phyloP scores from a whole-genome alignment of 1,139 yeast species.

The Suhomyces atakaporum region DNA sequence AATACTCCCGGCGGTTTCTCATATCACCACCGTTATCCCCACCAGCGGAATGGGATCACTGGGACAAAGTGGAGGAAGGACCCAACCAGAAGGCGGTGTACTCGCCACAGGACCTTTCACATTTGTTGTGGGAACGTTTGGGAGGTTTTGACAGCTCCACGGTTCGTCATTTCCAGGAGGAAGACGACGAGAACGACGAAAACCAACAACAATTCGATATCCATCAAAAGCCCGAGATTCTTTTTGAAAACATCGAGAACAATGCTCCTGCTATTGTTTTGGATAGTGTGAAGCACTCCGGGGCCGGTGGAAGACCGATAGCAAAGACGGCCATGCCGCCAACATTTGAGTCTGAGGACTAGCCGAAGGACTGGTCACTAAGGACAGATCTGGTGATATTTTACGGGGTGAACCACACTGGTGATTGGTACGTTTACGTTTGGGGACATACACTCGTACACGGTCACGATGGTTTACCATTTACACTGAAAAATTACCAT shows the following conservation, averaged over 20 bases:
- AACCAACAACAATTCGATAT: constrained; percentile 19
- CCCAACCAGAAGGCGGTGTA: constrained; percentile 40
- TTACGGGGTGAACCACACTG: too few species aligned
- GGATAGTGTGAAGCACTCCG: constrained; percentile 24
- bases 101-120: constrained; percentile 45
- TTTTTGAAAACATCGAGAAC: constrained; percentile 39
- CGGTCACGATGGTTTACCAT: too few species aligned
- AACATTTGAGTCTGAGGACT: neutral
- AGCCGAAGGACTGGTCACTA: too few species aligned
- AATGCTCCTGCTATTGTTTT: constrained; percentile 44
- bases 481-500: neutral
- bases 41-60: constrained; percentile 50
- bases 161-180: constrained; percentile 33
- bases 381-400: too few species aligned
- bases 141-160: constrained; percentile 42
- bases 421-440: too few species aligned
- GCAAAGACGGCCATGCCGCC: constrained; percentile 29
- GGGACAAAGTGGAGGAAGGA: constrained; percentile 46
- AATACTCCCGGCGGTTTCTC: constrained; percentile 41
- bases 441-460: too few species aligned
- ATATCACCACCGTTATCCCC: constrained; percentile 53
- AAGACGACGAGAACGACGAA: constrained; percentile 10
- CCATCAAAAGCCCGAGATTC: constrained; percentile 33
- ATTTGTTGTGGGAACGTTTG: constrained; percentile 47
- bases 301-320: constrained; percentile 9